Evolutionary conservation across 352 stramenopile genomes (phyloP), one percentile per base, ranked within the genome.

Genomic region (Pseudoperonospora humuli): DNA sequence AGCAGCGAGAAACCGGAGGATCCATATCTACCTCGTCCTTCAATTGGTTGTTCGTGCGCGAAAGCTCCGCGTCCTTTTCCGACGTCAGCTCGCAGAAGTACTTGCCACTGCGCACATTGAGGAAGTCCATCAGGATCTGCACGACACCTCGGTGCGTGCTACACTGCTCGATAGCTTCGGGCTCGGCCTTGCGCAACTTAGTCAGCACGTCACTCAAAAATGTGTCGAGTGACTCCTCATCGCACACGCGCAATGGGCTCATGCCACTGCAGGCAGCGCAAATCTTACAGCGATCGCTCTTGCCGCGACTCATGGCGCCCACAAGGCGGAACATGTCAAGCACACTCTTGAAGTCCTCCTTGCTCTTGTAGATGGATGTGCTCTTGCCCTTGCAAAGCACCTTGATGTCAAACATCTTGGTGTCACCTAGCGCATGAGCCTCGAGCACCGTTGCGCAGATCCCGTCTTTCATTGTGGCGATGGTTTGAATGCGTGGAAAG

Each of bases 331-430:
- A 84, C 75, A 87, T 87, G 57, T 84, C 70, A 28, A 85, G 62
- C 41, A 87, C 70, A 55, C 70, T 84, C 55, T 83, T 81, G 45
- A 88, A 86, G 54, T 88, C 75, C 51, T 88, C 71, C 50, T 84
- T 86, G 47, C 70, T 86, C 70, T 91, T 91, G 68, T 84, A 85
- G 49, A 84, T 68, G 17, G 65, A 74, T 35, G 70, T 83, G 39
- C 69, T 79, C 57, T 83, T 82, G 57, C 78, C 78, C 49, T 80
- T 82, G 67, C 72, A 84, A 19, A 57, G 42, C 40, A 88, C 68
- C 50, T 86, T 87, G 37, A 91, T 75, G 51, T 86, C 72, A 57
- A 83, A 91, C 75, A 88, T 88, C 59, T 85, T 77, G 45, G 62
- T 79, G 38, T 73, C 74, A 38, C 75, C 67, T 21, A 91, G 64